Base-by-base conservation (phyloP, 2,329 filamentous ascomycete genomes). In the Neonectria sp. region DNA sequence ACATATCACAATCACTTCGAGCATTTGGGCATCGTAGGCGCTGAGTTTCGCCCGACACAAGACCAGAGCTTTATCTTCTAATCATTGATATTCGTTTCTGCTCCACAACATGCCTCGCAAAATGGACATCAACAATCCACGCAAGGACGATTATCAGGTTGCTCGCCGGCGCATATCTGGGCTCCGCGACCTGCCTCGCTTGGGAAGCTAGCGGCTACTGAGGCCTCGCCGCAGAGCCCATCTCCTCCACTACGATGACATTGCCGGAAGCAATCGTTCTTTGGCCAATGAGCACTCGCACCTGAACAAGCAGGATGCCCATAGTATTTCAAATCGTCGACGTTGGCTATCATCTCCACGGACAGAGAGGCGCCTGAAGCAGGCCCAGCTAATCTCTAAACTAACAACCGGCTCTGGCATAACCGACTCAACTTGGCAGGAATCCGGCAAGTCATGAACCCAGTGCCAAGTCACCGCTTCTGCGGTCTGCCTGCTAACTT, bases 151-250 rank as follows among this genome's bases (percentile, higher is more conserved):
- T 8, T 24, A 12, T 21, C 45, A 58, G 21, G 43, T 12, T 4
- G 3, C 17, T 7, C 27, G 48, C 17, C 55, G 15, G 21, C 29
- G 35, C 21, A 55, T 25, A 35, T 49, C 51, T 21, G 46, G 43
- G 15, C 58, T 55, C 8, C 12, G 11, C 25, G 56, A 15, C 33
- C 27, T 53, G 13, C 37, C 40, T 24, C 46, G 12, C 24, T 37
- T 65, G 15, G 51, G 52, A 11, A 58, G 29, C 37, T 65, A 51
- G 65, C 37, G 53, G 25, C 49, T 55, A 15, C 33, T 52, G 40
- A 57, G 25, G 25, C 63, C 53, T 48, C 58, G 57, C 43, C 57
- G 25, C 9, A 52, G 25, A 40, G n/a, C 37, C 29, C 24, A 35
- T 17, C 45, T 49, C 37, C 35, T 13, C 15, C 21, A 25, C 21